Evolutionary conservation across 2,329 filamentous ascomycete species (phyloP).

Genomic region (Talaromyces sp.): DNA sequence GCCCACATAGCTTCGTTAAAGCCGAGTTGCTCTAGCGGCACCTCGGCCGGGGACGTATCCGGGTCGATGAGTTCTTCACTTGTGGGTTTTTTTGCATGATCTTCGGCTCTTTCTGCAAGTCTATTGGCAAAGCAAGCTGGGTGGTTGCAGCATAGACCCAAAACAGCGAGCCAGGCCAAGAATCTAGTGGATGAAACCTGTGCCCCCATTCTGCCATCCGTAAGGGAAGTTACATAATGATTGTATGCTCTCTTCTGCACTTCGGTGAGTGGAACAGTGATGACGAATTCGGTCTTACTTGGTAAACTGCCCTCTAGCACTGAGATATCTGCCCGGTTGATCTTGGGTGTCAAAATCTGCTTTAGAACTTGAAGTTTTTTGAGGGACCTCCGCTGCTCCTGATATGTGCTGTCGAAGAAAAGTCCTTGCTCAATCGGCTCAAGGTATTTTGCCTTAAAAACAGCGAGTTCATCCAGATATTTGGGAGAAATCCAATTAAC

Average conservation of each 20-base stretch:
- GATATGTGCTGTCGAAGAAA: slow-evolving; percentile 57
- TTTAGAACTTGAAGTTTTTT: slow-evolving; percentile 70
- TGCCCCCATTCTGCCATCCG: slow-evolving; percentile 22
- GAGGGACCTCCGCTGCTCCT: slow-evolving; percentile 58
- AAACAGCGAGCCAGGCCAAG: slow-evolving; percentile 54
- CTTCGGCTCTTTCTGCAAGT: slow-evolving; percentile 40
- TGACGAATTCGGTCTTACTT: slow-evolving; percentile 74
- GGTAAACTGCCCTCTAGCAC: slow-evolving; percentile 66
- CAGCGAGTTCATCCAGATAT: slow-evolving; percentile 65
- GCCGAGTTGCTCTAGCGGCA: slow-evolving; percentile 36
- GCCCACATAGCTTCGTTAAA: slow-evolving; percentile 37
- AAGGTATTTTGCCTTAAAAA: slow-evolving; percentile 69
- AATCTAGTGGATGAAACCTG: slow-evolving; percentile 42
- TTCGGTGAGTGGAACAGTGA: slow-evolving; percentile 66
- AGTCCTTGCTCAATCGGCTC: slow-evolving; percentile 71
- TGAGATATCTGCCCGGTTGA: slow-evolving; percentile 69
- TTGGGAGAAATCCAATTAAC: slow-evolving; percentile 80
- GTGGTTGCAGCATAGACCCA: slow-evolving; percentile 58
- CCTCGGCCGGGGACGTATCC: slow-evolving; percentile 13
- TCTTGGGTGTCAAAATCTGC: slow-evolving; percentile 69
- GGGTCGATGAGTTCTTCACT: slow-evolving; percentile 21
- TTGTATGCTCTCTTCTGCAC: slow-evolving; percentile 64
- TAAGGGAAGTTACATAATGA: slow-evolving; percentile 46
- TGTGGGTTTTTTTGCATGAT: slow-evolving; percentile 19
- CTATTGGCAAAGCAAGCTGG: slow-evolving; percentile 53